These are phyloP conservation scores for Ophiostoma novo-ulmi DNA, from an alignment of 2,329 filamentous ascomycete genomes.

Conservation along the genomic window DNA sequence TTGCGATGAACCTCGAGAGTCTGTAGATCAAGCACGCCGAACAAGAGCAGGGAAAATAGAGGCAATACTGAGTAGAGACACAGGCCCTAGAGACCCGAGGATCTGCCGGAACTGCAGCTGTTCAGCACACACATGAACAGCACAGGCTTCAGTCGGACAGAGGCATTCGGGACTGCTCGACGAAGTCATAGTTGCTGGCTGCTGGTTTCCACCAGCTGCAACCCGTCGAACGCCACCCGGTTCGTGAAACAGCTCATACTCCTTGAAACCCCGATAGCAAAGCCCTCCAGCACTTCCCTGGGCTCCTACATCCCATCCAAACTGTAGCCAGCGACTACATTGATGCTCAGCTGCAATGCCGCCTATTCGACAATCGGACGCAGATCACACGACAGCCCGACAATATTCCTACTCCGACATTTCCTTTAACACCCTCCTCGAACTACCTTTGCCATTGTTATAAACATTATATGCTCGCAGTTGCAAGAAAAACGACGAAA, in stretches of 20 bases:
- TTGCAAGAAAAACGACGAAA: no score
- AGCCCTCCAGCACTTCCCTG: no score
- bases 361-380: neutral
- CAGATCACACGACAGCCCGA: neutral
- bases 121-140: neutral
- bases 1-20: no score
- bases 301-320: neutral
- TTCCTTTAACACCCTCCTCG: neutral
- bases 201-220: neutral
- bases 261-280: neutral
- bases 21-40: neutral
- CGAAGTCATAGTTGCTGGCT: neutral
- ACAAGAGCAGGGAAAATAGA: neutral
- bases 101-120: neutral
- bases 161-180: no score
- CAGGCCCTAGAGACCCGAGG: neutral
- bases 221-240: neutral
- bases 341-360: neutral
- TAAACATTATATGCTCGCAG: no score
- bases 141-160: neutral
- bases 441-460: neutral
- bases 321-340: neutral
- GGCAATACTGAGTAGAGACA: neutral
- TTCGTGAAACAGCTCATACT: neutral
- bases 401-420: neutral